Conservation (phyloP, 1,139 yeast genomes). For the Zygosaccharomyces sapae region DNA sequence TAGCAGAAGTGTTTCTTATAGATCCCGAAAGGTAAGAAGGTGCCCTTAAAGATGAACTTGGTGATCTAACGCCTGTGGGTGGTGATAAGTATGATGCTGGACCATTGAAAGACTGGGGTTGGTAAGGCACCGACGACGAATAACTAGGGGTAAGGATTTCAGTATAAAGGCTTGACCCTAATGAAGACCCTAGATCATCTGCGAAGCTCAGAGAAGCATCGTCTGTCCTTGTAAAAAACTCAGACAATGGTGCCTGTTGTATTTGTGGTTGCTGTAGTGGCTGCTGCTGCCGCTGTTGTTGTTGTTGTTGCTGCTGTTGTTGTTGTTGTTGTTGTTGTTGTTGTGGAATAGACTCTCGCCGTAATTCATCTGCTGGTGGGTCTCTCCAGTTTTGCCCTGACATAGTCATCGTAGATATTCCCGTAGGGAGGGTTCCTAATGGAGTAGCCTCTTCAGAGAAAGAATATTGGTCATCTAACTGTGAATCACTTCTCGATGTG, state of each 20-base stretch:
- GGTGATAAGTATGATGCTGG: conserved; percentile 19
- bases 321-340: not conserved
- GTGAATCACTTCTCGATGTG: not conserved
- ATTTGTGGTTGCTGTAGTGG: conserved; percentile 2
- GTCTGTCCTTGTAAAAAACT: conserved; percentile 16
- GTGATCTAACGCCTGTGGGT: conserved; percentile 25
- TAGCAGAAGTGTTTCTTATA: conserved; percentile 23
- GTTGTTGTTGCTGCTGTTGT: not conserved
- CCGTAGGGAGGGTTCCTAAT: not conserved
- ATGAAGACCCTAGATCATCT: conserved; percentile 32
- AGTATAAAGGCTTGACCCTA: conserved; percentile 30
- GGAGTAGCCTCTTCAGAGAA: not conserved
- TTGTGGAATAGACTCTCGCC: not conserved
- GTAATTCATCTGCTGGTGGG: not conserved
- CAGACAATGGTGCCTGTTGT: conserved; percentile 4
- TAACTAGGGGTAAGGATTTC: conserved; percentile 25
- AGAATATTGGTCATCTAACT: not conserved
- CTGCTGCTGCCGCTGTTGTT: not conserved
- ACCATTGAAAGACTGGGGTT: conserved; percentile 22
- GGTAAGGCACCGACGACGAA: conserved; percentile 28
- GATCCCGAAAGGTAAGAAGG: conserved; percentile 31
- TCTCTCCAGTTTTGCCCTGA: not conserved
- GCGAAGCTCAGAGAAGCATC: conserved; percentile 23
- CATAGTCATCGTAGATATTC: not conserved
- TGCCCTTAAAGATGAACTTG: conserved; percentile 31